Base-by-base conservation (phyloP, 768 basidiomycete species). In the Grammothele lineata region DNA sequence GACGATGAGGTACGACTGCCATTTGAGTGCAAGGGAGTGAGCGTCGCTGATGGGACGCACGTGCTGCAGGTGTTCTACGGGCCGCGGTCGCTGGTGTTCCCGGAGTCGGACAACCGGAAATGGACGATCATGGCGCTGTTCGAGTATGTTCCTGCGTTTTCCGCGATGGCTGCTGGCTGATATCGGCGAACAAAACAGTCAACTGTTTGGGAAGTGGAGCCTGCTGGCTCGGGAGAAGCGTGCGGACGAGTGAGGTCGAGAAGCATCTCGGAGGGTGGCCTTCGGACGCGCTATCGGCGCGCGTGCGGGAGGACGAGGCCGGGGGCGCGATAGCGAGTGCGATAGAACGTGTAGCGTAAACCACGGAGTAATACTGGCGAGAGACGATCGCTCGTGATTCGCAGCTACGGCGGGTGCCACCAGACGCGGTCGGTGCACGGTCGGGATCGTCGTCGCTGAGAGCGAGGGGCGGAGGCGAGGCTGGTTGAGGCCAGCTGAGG, bases 91-190 rank as follows among this genome's bases (percentile, higher is more conserved):
- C 78, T 96, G 37, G 95, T 87, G 11, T 99, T 93, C 77, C 85
- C 81, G 14, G 93, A 93, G 67, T 85, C 92, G 0, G 94, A 97
- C 70, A 99, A 99, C 71, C 80, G 95, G 48, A 94, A 93, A 64
- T 95, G 92, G 94, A 93, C 93, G 0, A 95, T 85, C 57, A 91
- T 94, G 83, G 90, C 92, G 12, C 66, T 80, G 10, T 95, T 96
- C 57, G 90, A 92, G 89, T 92, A 58, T 46, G 86, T 80, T 22
- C 3, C 30, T n/a, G n/a, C n/a, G n/a, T n/a, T n/a, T 34, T 5
- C 19, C 27, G 11, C 17, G 36, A 32, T 38, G 21, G 40, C 33
- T 43, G 8, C 17, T 17, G 12, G 30, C 54, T 36, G 48, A 43
- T 50, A 45, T 15, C 37, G 10, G 27, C 51, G 21, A 47, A 59